A percentile compares a stretch with the other conserved stretches of the same genome.
Conservation (phyloP, 768 basidiomycete species). For the Suillus brevipes region DNA sequence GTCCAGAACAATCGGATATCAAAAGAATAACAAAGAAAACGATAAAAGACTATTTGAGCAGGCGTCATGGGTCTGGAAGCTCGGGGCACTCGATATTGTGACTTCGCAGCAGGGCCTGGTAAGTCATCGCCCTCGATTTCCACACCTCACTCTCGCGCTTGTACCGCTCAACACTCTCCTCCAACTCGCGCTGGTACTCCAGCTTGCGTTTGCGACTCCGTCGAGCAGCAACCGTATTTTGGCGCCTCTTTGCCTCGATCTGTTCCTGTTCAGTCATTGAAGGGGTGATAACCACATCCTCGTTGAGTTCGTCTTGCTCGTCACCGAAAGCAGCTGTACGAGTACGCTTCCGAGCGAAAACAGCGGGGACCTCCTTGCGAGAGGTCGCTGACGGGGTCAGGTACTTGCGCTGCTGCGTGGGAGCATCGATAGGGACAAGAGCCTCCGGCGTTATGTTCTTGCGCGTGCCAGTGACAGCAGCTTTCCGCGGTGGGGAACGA, state of each 20-base stretch:
- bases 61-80: conserved; percentile 35
- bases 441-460: conserved; percentile 65
- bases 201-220: conserved; percentile 75
- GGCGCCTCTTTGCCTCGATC: conserved; percentile 75
- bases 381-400: conserved; percentile 72
- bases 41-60: conserved; percentile 6
- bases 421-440: conserved; percentile 73
- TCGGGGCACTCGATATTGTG: conserved; percentile 60
- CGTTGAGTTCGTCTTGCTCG: conserved; percentile 52
- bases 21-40: conserved; percentile 15
- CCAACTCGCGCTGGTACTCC: conserved; percentile 64
- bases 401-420: conserved; percentile 79
- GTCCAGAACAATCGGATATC: conserved; percentile 14
- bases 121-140: conserved; percentile 52
- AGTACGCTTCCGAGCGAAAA: conserved; percentile 65
- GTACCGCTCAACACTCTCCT: conserved; percentile 53
- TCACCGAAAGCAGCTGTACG: conserved; percentile 47
- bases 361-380: conserved; percentile 73
- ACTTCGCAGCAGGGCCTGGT: conserved; percentile 52
- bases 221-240: conserved; percentile 86
- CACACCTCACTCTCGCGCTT: conserved; percentile 62
- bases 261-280: conserved; percentile 60
- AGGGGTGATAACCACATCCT: conserved; percentile 40
- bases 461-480: conserved; percentile 63
- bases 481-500: conserved; percentile 34